phyloP scores from a whole-genome alignment of 768 basidiomycete species.

The Termitomyces sp. region DNA sequence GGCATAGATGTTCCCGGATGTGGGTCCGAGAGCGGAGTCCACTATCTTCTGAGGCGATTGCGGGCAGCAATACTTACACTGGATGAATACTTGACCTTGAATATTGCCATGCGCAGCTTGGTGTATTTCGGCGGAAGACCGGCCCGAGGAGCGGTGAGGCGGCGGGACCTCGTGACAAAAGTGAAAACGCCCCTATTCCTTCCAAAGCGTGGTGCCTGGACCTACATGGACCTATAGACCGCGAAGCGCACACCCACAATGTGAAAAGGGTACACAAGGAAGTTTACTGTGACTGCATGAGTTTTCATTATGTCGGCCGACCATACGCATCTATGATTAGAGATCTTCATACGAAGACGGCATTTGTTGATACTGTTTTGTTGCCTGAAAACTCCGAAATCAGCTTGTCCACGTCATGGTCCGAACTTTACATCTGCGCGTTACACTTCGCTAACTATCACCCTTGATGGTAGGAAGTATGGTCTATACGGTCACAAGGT shows the following conservation, averaged over 20 bases:
- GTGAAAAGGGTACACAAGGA: background rate
- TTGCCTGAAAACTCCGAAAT: background rate
- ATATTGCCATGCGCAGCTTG: background rate
- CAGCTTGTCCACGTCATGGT: constrained; percentile 1
- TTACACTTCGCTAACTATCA: background rate
- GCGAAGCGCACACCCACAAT: background rate
- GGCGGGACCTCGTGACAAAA: background rate
- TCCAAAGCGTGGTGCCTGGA: background rate
- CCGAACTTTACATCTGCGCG: background rate
- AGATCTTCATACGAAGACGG: background rate
- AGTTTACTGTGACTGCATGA: background rate
- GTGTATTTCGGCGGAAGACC: background rate
- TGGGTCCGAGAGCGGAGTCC: background rate
- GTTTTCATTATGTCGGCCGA: background rate
- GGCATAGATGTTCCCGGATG: background rate
- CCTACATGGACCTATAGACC: background rate
- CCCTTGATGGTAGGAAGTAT: constrained; percentile 6
- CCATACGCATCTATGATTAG: background rate
- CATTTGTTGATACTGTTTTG: background rate
- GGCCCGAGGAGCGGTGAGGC: background rate
- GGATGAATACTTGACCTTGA: background rate
- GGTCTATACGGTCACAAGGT: constrained; percentile 17
- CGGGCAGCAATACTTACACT: background rate
- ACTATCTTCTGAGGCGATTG: background rate
- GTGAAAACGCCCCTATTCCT: background rate